Conservation (phyloP, 805 yeast species). For the Candida qinlingensis region DNA sequence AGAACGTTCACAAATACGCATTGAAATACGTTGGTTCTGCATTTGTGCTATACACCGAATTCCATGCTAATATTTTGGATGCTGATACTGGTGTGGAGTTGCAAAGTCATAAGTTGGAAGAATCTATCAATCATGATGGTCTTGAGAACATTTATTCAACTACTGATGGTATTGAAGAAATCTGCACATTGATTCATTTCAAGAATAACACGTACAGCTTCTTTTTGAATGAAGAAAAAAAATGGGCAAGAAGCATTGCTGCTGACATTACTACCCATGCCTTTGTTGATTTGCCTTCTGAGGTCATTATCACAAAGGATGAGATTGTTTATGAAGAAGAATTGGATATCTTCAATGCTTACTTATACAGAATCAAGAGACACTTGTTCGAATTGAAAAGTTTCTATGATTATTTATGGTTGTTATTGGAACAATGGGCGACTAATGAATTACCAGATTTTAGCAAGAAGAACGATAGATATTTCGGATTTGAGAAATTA, state of each 20-base stretch:
- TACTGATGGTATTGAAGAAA: conserved; percentile 12
- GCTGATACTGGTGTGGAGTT: conserved; percentile 23
- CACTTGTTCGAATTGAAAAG: conserved; percentile 20
- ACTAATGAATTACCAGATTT: conserved; percentile 8
- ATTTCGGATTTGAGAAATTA: conserved; percentile 43
- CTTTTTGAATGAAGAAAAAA: conserved; percentile 7
- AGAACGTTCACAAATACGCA: conserved; percentile 19
- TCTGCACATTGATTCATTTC: conserved; percentile 12
- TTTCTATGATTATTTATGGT: conserved; percentile 11
- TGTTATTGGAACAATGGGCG: conserved; percentile 7
- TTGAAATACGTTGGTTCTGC: conserved; percentile 13
- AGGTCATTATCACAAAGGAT: conserved; percentile 19
- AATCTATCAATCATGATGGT: conserved; percentile 4
- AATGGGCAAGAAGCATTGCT: conserved; percentile 42
- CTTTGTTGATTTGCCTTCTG: conserved; percentile 24
- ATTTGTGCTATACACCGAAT: conserved; percentile 20
- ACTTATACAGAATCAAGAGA: conserved; percentile 27
- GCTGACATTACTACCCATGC: conserved; percentile 31
- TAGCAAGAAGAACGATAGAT: conserved; percentile 14
- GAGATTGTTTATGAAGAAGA: conserved; percentile 29
- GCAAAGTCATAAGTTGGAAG: conserved; percentile 14
- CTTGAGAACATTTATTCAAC: background rate
- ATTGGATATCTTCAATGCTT: conserved; percentile 26
- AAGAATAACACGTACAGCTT: conserved; percentile 9
- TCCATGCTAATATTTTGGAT: conserved; percentile 20